Evolutionary conservation across 1,284 basidiomycete genomes (phyloP).

Genomic region (Xerocomus amazonicus): DNA sequence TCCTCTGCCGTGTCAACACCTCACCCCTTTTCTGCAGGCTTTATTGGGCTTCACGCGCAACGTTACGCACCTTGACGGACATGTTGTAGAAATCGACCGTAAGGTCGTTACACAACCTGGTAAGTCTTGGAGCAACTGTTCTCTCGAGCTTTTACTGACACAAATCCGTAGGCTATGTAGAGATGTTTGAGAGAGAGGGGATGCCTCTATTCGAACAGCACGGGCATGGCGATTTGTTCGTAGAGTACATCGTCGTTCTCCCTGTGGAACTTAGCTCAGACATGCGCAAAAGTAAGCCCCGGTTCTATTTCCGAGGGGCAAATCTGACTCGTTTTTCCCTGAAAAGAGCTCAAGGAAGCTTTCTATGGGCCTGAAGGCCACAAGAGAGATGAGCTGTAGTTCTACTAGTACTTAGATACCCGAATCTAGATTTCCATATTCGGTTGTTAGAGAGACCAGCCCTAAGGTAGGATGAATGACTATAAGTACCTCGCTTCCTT

Average conservation of each 20-base stretch:
- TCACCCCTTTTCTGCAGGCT: slow-evolving; percentile 46
- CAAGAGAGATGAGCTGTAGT: slow-evolving; percentile 29
- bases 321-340: slow-evolving; percentile 5
- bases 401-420: not conserved
- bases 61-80: slow-evolving; percentile 87
- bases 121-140: slow-evolving; percentile 25
- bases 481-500: slow-evolving; percentile 16
- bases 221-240: slow-evolving; percentile 77
- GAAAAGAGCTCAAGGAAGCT: slow-evolving; percentile 26
- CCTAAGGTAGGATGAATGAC: slow-evolving; percentile 20
- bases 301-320: not conserved
- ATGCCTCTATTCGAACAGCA: slow-evolving; percentile 74
- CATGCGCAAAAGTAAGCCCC: slow-evolving; percentile 62
- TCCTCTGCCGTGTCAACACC: not conserved
- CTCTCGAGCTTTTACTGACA: slow-evolving; percentile 1
- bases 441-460: slow-evolving; percentile 29
- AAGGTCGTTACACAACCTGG: slow-evolving; percentile 88
- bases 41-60: slow-evolving; percentile 81
- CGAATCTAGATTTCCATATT: slow-evolving; percentile 7
- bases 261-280: slow-evolving; percentile 67
- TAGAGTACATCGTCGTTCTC: slow-evolving; percentile 89
- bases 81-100: slow-evolving; percentile 68
- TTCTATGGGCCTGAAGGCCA: slow-evolving; percentile 23
- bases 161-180: slow-evolving; percentile 60
- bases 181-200: slow-evolving; percentile 82